These are phyloP conservation scores for Trifolium pratense DNA, from an alignment of 306 rosid genomes.

Conservation along the genomic window DNA sequence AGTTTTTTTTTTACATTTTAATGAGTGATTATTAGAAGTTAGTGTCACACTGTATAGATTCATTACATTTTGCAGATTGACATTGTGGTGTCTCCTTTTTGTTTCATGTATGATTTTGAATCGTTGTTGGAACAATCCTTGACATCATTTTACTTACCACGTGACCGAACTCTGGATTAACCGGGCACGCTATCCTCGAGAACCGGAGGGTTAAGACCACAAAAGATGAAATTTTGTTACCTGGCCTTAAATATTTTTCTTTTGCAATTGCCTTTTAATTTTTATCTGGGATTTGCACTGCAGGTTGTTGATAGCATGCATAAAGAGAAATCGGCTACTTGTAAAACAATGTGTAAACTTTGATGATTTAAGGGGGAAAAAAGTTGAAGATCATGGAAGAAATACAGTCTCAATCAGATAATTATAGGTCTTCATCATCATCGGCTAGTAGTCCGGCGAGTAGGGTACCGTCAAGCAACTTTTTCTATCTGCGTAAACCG, in stretches of 20 bases:
- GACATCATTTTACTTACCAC: background rate
- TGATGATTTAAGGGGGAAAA: constrained; percentile 1
- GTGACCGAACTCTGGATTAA: no score
- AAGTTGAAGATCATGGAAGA: constrained; percentile 67
- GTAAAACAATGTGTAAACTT: constrained; percentile 33
- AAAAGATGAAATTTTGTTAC: constrained; percentile 16
- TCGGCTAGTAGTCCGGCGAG: constrained; percentile 98
- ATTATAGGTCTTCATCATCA: constrained; percentile 92
- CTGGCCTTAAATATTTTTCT: constrained; percentile 14
- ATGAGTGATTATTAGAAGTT: constrained; percentile 8
- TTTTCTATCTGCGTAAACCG: constrained; percentile 92
- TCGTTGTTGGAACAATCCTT: background rate
- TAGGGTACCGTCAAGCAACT: constrained; percentile 97
- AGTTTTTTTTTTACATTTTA: constrained; percentile 4
- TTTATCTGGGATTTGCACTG: constrained; percentile 38
- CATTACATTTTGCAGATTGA: constrained; percentile 29
- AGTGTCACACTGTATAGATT: constrained; percentile 2
- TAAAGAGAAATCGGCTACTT: constrained; percentile 26
- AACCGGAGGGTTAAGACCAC: no score
- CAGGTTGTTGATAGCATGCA: constrained; percentile 34
- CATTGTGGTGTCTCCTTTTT: constrained; percentile 21
- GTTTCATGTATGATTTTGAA: constrained; percentile 6
- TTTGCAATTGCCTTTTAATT: background rate
- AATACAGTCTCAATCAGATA: constrained; percentile 94
- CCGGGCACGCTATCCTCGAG: no score